Base-by-base conservation (phyloP, 2,329 filamentous ascomycete genomes). In the Diaporthe longicolla region DNA sequence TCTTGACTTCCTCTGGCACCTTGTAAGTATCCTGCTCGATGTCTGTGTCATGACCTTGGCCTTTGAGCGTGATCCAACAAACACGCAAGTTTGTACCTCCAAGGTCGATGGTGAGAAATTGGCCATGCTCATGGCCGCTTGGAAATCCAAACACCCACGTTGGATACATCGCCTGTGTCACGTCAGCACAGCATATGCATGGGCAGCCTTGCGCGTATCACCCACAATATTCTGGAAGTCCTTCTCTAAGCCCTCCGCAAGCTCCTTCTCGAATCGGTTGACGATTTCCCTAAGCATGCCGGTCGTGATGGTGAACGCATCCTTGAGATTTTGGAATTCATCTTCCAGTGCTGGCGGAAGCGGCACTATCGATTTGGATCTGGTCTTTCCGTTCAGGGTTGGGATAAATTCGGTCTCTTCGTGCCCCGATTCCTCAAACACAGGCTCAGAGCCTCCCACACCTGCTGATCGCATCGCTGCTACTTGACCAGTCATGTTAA, bases 91-190 rank as follows among this genome's bases (percentile, higher is more conserved):
- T 82, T 9, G 81, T 83, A 1, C 82, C 82, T 1, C 82, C 82
- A 1, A 83, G 77, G 50, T 83, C 82, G 29, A 83, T 77, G 6
- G 80, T 79, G 6, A 83, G 75, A 43, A 78, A 82, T 1, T 79
- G 73, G 9, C 81, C 92, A 88, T 94, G 93, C 83, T 95, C 93
- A 13, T 91, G 93, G 74, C 93, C 93, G 85, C 94, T 93, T 75
- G 93, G 93, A 13, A 95, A 55, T 2, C 72, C 72, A n/a, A 74
- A 68, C 6, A 74, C 72, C 72, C 72, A 74, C 9, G 72, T 74
- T 15, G 72, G 72, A 45, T 74, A 71, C 72, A 74, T 74, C 3
- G 72, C 72, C 72, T 71, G 45, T 19, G 15, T 50, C 26, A 19
- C 21, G 50, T 74, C 24, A 73, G 58, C 19, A 37, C 2, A 37